Base-by-base conservation (phyloP, 2,329 filamentous ascomycete genomes). In the Colletotrichum sansevieriae region DNA sequence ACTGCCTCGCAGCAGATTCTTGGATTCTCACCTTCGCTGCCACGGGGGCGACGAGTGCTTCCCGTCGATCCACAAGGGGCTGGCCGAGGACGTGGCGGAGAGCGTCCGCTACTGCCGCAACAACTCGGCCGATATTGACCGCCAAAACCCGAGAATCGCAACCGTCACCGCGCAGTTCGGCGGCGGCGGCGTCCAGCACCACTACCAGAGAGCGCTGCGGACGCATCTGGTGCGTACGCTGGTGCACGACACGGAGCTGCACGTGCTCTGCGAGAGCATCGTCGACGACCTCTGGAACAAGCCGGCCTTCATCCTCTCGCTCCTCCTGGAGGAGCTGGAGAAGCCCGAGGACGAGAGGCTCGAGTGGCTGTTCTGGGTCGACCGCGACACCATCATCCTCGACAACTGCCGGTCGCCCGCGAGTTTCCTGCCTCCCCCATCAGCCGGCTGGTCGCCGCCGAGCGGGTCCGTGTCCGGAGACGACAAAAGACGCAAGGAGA, bases 241-340 rank as follows among this genome's bases (percentile, higher is more conserved):
- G 2, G 43, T 76, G 43, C 77, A 80, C 65, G 75, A 75, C 63
- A 25, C 35, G 2, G 35, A 79, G 77, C 68, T 73, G 71, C 35
- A 76, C 77, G 68, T 80, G 37, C 76, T 78, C 51, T 74, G 75
- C 61, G 73, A 75, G 49, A 71, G 73, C 44, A 72, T 78, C 60
- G 68, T 73, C 20, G 70, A 75, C 47, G 76, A 75, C 37, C 74
- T 72, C 20, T 82, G 80, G 78, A 81, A 77, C 8, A 82, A 82
- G 68, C 80, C 79, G 5, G 78, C 79, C 8, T 80, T 77, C 56
- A 71, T 82, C 8, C 70, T 81, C 39, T 75, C 77, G 22, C 73
- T 82, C 12, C 39, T 73, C 3, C 35, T 73, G n/a, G 56, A 55
- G 4, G 71, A 73, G 58, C 66, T 73, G 65, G 29, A 55, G 4